Conservation (phyloP, 1,284 basidiomycete species). For the Tilletiopsis washingtonensis region DNA sequence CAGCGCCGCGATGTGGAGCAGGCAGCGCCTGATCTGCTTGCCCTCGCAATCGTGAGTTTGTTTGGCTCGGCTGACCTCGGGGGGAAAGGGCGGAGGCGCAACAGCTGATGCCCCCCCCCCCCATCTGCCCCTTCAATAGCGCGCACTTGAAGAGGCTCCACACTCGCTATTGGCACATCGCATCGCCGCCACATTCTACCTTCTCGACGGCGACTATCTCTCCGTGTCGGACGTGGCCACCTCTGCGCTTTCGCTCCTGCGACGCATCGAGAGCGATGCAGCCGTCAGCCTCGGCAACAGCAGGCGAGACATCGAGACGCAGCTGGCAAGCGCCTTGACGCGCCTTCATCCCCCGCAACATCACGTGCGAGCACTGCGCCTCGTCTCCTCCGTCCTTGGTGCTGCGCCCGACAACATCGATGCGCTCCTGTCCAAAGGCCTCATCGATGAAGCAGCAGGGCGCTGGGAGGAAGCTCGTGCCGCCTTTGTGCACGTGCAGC, state of each 20-base stretch:
- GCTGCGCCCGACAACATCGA: conserved; percentile 58
- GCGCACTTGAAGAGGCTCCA: conserved; percentile 55
- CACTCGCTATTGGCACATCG: conserved; percentile 66
- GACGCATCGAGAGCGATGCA: conserved; percentile 49
- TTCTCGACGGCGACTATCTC: conserved; percentile 65
- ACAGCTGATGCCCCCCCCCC: conserved; percentile 1
- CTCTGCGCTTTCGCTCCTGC: conserved; percentile 14
- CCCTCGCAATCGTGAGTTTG: conserved; percentile 18
- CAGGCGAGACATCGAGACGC: conserved; percentile 61
- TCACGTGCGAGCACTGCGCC: conserved; percentile 66
- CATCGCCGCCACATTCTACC: conserved; percentile 65
- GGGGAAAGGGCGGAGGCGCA: conserved; percentile 54
- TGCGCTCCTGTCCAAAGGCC: conserved; percentile 67
- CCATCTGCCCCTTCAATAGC: no score
- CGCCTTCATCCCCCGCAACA: conserved; percentile 84
- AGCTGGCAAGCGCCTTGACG: conserved; percentile 66
- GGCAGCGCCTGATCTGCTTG: conserved; percentile 23
- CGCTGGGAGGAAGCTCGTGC: conserved; percentile 65
- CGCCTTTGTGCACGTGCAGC: conserved; percentile 56
- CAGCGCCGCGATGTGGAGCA: conserved; percentile 19
- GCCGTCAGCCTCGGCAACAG: conserved; percentile 64
- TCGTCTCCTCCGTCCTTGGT: conserved; percentile 65
- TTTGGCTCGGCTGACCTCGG: background rate
- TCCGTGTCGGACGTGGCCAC: conserved; percentile 26
- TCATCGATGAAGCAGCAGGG: conserved; percentile 60